Conservation (phyloP, 2,329 filamentous ascomycete species). For the Huntiella omanensis region DNA sequence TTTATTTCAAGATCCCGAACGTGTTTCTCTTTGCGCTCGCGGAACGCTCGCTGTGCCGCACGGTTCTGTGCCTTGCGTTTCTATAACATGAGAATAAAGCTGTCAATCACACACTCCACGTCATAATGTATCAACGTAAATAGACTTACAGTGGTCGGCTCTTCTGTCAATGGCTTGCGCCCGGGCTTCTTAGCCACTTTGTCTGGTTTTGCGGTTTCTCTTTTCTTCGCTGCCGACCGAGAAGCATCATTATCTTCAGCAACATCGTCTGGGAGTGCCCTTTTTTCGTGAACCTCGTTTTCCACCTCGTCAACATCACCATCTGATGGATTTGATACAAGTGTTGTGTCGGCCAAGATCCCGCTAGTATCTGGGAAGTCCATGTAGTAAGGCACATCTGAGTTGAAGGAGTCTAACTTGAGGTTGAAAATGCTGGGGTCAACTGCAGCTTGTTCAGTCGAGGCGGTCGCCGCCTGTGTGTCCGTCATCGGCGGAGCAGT, state of each 20-base stretch:
- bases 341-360: conserved; percentile 43
- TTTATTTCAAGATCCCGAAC: conserved; percentile 68
- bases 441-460: conserved; percentile 54
- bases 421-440: too few relatives aligned
- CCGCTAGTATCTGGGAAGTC: conserved; percentile 27
- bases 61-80: conserved; percentile 93
- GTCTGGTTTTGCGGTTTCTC: conserved; percentile 49
- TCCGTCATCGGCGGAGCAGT: conserved; percentile 18
- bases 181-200: conserved; percentile 90
- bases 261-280: conserved; percentile 47
- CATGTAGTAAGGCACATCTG: conserved; percentile 59
- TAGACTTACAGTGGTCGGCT: conserved; percentile 76
- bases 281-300: conserved; percentile 40
- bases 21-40: conserved; percentile 87
- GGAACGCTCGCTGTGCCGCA: conserved; percentile 80
- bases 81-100: conserved; percentile 25
- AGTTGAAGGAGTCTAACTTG: conserved; percentile 31
- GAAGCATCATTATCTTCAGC: conserved; percentile 41
- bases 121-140: conserved; percentile 2
- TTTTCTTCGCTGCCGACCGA: conserved; percentile 7
- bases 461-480: conserved; percentile 37
- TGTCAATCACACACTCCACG: neutral
- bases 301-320: conserved; percentile 24
- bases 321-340: conserved; percentile 37
- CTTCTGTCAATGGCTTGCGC: conserved; percentile 83